These are phyloP conservation scores for Didymella exigua DNA, from an alignment of 2,329 filamentous ascomycete species.

Conservation along the genomic window DNA sequence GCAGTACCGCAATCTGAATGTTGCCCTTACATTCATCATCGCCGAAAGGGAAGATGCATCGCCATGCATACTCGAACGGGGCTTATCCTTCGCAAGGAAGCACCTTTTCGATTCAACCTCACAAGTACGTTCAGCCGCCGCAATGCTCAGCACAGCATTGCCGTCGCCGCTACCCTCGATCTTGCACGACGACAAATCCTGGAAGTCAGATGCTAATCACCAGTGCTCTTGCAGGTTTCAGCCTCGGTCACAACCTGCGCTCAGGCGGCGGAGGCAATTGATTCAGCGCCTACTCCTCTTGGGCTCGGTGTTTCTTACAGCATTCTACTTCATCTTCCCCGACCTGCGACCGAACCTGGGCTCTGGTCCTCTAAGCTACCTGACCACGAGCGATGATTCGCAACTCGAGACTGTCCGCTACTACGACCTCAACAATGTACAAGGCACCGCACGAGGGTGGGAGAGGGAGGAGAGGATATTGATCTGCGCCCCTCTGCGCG, in stretches of 20 bases:
- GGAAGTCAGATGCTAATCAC: constrained; percentile 39
- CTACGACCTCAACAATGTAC: constrained; percentile 90
- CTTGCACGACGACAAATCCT: constrained; percentile 24
- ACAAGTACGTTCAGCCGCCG: constrained; percentile 67
- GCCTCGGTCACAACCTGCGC: constrained; percentile 75
- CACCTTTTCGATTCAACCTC: constrained; percentile 85
- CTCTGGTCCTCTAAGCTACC: constrained; percentile 69
- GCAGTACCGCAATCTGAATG: constrained; percentile 54
- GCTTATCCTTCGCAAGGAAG: constrained; percentile 69
- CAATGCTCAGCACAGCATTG: constrained; percentile 31
- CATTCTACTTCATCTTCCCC: constrained; percentile 75
- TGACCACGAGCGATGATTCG: constrained; percentile 70
- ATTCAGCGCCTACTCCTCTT: constrained; percentile 69
- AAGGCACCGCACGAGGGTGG: constrained; percentile 92
- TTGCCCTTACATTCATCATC: constrained; percentile 64
- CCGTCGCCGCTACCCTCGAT: constrained; percentile 25
- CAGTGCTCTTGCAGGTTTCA: constrained; percentile 69
- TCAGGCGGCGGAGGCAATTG: constrained; percentile 74
- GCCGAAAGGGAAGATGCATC: constrained; percentile 74
- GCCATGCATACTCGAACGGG: constrained; percentile 86
- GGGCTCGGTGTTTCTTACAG: constrained; percentile 61
- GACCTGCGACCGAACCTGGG: constrained; percentile 70
- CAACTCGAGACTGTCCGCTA: constrained; percentile 95
- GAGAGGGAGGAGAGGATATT: constrained; percentile 94
- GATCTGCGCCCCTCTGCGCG: constrained; percentile 90